Base-by-base conservation (phyloP, 2,329 filamentous ascomycete genomes). In the Colletotrichum graminicola region DNA sequence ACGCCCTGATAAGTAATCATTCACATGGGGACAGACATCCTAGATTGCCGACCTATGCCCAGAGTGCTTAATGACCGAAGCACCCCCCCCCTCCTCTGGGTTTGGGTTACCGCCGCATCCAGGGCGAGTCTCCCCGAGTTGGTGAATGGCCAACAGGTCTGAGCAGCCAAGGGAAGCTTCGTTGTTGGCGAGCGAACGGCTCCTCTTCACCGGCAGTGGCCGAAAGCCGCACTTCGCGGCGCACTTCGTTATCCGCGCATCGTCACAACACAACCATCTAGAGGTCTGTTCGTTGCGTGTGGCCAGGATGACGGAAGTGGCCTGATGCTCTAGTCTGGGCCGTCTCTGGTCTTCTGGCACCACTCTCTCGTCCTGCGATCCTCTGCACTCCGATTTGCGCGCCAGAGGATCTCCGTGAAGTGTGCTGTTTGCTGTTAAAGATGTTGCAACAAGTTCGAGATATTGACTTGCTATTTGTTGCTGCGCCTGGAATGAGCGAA, bases 41-140 rank as follows among this genome's bases (percentile, higher is more conserved):
- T 36, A n/a, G 8, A 41, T 68, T 60, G 59, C 60, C 65, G 69
- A 64, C 59, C 29, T 64, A 60, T 49, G 60, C 59, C 65, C 59
- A 51, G 21, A 56, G 23, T 34, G 57, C 11, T 52, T n/a, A 26
- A 56, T 59, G 52, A 63, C 52, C 29, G 26, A 36, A 2, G 49
- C 16, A 5, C 39, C 12, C 3, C 43, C 29, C 14, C 10, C 34
- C 34, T 10, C 10, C n/a, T n/a, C n/a, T n/a, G n/a, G 12, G 41
- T 14, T 43, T 65, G 43, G 60, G 41, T n/a, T 43, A 51, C 16
- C 11, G 49, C 34, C 23, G n/a, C 18, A 11, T 29, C 14, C 26
- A 8, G 43, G 43, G 21, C n/a, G n/a, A n/a, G 8, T 36, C 16
- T 36, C 32, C n/a, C 21, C 32, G 23, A 55, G 32, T 36, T 21